Evolutionary conservation across 164 flowering plant species (phyloP), one percentile per base, ranked within the genome.

Genomic region (Berberis vulgaris): DNA sequence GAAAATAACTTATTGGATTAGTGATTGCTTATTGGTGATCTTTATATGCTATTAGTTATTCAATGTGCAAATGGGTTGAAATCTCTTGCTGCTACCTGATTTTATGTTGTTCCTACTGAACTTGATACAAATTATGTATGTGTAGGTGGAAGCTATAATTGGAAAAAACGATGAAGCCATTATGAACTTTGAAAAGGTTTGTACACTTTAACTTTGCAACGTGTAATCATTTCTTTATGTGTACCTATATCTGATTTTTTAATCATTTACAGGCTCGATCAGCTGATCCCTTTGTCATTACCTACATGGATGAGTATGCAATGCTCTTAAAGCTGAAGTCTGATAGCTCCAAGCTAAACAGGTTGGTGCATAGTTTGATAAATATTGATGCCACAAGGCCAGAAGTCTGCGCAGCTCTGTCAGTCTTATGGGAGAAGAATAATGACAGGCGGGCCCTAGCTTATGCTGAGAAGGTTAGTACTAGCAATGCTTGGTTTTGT

Each of bases 281-380:
- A 41, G 65, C 84, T 73, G 99, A 94, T 80, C 99, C 97, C 46
- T 85, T 79, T 65, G 59, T 85, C 44, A 62, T 87, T 53, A 86
- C 96, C 9, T 91, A 85, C 71, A 94, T 94, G 99, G 99, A 94
- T 78, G 99, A 94, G 80, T 94, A 89, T 84, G 99, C 99, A 13
- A 86, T 94, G 91, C 97, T 94, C 76, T 77, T 94, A 65, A 87
- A 87, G 83, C 65, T 68, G 54, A 89, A 89, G 78, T 82, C 90
- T 64, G 97, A 94, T 73, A 60, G 73, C 67, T 65, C 79, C 45
- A 94, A 86, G 84, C 78, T 94, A 57, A 88, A 81, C 81, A 91
- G 82, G 78, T 74, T 94, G 66, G 91, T 91, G 60, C 89, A 87
- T 78, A 96, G 91, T 75, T 80, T 94, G 73, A 72, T 91, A 70